Conservation (phyloP, 306 rosid species). For the Arachis stenosperma region DNA sequence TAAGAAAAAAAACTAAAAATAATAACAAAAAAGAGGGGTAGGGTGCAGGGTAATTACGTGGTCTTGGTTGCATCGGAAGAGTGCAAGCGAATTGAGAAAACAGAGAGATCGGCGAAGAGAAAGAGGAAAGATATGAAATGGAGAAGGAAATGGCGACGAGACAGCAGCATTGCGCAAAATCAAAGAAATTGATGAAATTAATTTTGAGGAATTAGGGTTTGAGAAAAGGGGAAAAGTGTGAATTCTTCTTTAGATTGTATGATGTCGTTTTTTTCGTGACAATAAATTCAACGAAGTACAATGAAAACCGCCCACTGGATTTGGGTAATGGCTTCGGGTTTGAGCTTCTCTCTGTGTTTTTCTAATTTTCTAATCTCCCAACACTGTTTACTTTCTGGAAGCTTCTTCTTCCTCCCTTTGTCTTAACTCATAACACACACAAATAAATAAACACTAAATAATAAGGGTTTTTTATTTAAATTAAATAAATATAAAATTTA, state of each 20-base stretch:
- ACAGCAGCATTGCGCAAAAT: slow-evolving; percentile 44
- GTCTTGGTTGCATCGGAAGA: slow-evolving; percentile 39
- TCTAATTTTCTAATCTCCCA: not conserved
- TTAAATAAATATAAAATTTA: too few relatives aligned
- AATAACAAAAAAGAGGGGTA: not conserved
- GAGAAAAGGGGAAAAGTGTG: not conserved
- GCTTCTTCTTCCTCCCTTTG: not conserved
- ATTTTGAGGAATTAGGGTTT: too few relatives aligned
- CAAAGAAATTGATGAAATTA: not conserved
- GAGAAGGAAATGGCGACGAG: slow-evolving; percentile 32
- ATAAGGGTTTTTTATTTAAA: too few relatives aligned
- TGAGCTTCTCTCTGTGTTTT: not conserved
- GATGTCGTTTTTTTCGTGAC: not conserved
- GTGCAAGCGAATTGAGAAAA: slow-evolving; percentile 56
- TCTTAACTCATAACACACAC: too few relatives aligned
- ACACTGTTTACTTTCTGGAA: slow-evolving; percentile 1
- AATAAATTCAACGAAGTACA: not conserved
- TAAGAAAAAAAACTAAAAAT: not conserved
- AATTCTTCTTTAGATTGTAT: not conserved
- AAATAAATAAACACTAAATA: too few relatives aligned
- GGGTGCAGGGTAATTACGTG: slow-evolving; percentile 40
- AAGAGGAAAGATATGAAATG: slow-evolving; percentile 50
- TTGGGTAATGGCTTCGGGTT: not conserved
- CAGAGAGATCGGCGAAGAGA: slow-evolving; percentile 50
- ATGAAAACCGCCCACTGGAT: not conserved